Evolutionary conservation across 202 grass and related monocot species (phyloP).

Genomic region (Panicum virgatum): DNA sequence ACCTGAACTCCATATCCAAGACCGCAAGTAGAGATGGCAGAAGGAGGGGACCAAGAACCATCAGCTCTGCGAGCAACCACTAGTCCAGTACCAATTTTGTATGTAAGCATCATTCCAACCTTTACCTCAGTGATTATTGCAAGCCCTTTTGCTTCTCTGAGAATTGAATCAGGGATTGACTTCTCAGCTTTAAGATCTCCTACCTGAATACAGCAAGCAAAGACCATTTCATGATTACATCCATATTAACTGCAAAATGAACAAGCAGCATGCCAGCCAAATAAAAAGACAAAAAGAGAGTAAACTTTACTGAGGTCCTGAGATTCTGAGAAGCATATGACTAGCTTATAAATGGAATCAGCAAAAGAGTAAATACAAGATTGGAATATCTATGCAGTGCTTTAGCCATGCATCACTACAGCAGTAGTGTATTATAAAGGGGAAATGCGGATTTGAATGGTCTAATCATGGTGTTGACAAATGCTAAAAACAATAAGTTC

Average conservation of each 20-base stretch:
- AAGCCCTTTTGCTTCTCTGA: constrained; percentile 89
- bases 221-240: not conserved
- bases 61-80: constrained; percentile 76
- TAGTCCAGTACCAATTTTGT: constrained; percentile 84
- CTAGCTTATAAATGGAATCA: not conserved
- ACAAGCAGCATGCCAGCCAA: not conserved
- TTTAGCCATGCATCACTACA: constrained; percentile 11
- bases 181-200: constrained; percentile 75
- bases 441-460: not conserved
- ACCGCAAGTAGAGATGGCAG: constrained; percentile 78
- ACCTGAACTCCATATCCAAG: constrained; percentile 95
- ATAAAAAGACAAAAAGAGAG: not conserved
- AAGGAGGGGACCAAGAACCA: constrained; percentile 91
- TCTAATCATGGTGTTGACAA: not conserved
- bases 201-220: constrained; percentile 54
- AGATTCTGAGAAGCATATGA: constrained; percentile 1
- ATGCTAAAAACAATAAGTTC: not conserved
- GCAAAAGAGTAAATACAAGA: constrained; percentile 9
- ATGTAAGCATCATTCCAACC: constrained; percentile 77
- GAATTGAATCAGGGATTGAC: constrained; percentile 78
- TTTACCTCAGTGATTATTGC: constrained; percentile 84
- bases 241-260: constrained; percentile 28
- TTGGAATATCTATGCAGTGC: not conserved
- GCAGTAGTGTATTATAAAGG: not conserved
- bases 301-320: not conserved